phyloP scores from a whole-genome alignment of 75 land plant genomes.

The Larix kaempferi region DNA sequence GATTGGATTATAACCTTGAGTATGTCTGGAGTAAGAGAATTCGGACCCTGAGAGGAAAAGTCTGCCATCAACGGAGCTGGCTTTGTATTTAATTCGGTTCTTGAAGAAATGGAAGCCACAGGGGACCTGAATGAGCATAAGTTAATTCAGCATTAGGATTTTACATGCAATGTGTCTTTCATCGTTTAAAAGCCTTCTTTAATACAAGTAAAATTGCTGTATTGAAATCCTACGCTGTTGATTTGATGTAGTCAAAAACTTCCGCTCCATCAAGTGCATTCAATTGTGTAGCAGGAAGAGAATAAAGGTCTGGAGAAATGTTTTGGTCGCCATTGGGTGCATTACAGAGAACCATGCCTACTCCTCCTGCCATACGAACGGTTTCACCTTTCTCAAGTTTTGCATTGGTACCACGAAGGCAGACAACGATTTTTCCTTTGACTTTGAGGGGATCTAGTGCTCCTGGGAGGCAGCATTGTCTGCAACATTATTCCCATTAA shows the following conservation, averaged over 20 bases:
- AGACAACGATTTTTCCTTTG: slow-evolving; percentile 58
- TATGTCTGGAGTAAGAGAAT: slow-evolving; percentile 13
- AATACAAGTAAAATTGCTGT: no score
- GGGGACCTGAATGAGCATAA: slow-evolving; percentile 12
- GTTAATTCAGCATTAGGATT: no score
- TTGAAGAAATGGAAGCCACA: slow-evolving; percentile 10
- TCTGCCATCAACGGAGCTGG: slow-evolving; percentile 31
- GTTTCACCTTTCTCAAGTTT: slow-evolving; percentile 35
- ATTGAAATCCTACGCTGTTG: slow-evolving; percentile 28
- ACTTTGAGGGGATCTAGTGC: slow-evolving; percentile 43
- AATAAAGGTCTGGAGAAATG: slow-evolving; percentile 38
- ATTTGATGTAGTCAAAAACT: slow-evolving; percentile 47
- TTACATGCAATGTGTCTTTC: no score
- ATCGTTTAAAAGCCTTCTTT: no score
- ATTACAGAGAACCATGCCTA: slow-evolving; percentile 61
- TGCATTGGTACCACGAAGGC: slow-evolving; percentile 31
- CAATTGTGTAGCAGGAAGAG: slow-evolving; percentile 55
- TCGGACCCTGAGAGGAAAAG: slow-evolving; percentile 37
- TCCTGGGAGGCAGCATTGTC: slow-evolving; percentile 11
- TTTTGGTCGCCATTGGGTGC: slow-evolving; percentile 21
- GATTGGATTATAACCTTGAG: slow-evolving; percentile 35
- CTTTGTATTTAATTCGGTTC: slow-evolving; percentile 6
- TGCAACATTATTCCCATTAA: slow-evolving; percentile 3
- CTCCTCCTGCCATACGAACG: slow-evolving; percentile 43
- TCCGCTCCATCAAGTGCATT: slow-evolving; percentile 16